Base-by-base conservation (phyloP, 371 early-diverging fungal species). In the Mortierella sp. region DNA sequence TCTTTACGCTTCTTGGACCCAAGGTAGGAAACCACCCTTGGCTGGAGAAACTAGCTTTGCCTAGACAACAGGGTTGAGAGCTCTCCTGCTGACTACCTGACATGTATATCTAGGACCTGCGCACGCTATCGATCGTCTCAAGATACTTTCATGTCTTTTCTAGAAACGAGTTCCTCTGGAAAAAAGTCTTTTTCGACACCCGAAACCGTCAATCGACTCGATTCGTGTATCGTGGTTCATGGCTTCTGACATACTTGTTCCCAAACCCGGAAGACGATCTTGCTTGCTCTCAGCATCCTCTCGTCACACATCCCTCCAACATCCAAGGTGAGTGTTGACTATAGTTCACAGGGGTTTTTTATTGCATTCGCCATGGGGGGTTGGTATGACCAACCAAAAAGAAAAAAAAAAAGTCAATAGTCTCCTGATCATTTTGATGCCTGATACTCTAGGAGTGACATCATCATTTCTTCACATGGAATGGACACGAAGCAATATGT, bases 201-300 rank as follows among this genome's bases (percentile, higher is more conserved):
- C 59, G 71, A 16, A 64, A 63, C 43, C 51, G 56, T 28, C 30
- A 30, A n/a, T 53, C 71, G 7, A 72, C 65, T 16, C 64, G 74
- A 3, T 62, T 82, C 11, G 50, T 65, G 14, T 82, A 52, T 56
- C 60, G 82, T 1, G 82, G 82, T 29, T 71, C 48, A 16, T 82
- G 82, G 82, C 68, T 82, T 29, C 57, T 82, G 7, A 82, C 80
- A 5, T 82, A 79, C 25, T 25, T 82, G 23, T 82, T 79, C 23
- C 82, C 74, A 15, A 21, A 43, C 19, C 67, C 70, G 1, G 68
- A 74, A 29, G 60, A 67, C 7, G 63, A 74, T 47, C 25, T 58
- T 0, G 80, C 70, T 11, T 77, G 80, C 45, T 29, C 62, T 26
- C 50, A 23, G 12, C 66, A 77, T 45, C 65, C 75, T 16, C 68